phyloP scores from a whole-genome alignment of 345 rosid genomes.

The Salix udensis region DNA sequence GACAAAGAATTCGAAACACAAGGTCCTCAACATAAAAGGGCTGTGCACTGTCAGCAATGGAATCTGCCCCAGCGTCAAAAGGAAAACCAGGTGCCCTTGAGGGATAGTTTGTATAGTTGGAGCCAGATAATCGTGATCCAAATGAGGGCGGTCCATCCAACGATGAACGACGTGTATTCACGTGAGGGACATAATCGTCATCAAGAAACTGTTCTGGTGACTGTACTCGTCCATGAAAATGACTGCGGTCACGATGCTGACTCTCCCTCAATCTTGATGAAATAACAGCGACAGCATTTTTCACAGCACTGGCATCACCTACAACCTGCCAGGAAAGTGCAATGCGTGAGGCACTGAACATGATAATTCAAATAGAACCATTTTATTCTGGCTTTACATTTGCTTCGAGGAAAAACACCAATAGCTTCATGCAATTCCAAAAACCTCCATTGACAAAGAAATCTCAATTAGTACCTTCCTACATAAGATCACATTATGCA shows the following conservation, averaged over 20 bases:
- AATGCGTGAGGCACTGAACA: not conserved
- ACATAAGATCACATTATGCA: not conserved
- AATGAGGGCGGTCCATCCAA: constrained; percentile 46
- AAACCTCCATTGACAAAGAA: constrained; percentile 3
- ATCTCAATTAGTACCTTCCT: not conserved
- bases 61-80: constrained; percentile 41
- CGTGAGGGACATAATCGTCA: constrained; percentile 70
- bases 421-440: not conserved
- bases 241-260: constrained; percentile 88
- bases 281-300: constrained; percentile 68
- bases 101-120: constrained; percentile 51
- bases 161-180: constrained; percentile 50
- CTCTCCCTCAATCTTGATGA: constrained; percentile 91
- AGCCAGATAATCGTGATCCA: constrained; percentile 47
- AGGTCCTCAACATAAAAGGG: constrained; percentile 68
- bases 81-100: constrained; percentile 53
- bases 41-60: constrained; percentile 51
- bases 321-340: constrained; percentile 54
- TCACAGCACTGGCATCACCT: constrained; percentile 76
- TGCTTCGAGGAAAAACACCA: not conserved
- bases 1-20: constrained; percentile 89
- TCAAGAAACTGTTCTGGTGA: constrained; percentile 72
- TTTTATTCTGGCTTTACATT: not conserved
- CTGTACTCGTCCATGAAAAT: constrained; percentile 68
- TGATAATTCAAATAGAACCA: not conserved